A percentile compares a stretch with the other conserved stretches of the same genome.
phyloP scores from a whole-genome alignment of 1,139 yeast species.

The Yamadazyma taylorii region DNA sequence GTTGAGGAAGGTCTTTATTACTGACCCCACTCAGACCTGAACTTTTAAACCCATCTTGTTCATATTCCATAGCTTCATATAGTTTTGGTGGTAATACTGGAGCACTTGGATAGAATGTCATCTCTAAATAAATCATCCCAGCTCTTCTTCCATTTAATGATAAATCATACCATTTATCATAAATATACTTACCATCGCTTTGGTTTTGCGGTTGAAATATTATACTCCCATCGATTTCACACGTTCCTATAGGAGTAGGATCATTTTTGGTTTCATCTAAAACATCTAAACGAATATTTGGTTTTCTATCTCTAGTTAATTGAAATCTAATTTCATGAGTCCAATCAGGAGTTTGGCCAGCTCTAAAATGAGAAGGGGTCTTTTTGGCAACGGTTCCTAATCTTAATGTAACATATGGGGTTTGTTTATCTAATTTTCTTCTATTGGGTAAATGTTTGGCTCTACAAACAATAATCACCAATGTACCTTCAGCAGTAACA shows the following conservation, averaged over 20 bases:
- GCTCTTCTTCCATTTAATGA: constrained; percentile 72
- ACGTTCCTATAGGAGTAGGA: constrained; percentile 83
- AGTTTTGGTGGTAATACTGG: constrained; percentile 49
- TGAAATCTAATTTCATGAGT: constrained; percentile 74
- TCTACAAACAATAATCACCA: constrained; percentile 47
- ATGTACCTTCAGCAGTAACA: constrained; percentile 47
- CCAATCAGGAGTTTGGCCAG: constrained; percentile 92
- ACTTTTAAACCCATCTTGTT: constrained; percentile 4
- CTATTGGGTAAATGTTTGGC: constrained; percentile 81
- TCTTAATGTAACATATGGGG: constrained; percentile 80
- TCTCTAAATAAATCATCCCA: constrained; percentile 84
- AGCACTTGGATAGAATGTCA: constrained; percentile 81
- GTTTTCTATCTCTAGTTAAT: constrained; percentile 60
- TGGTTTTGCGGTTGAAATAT: constrained; percentile 54
- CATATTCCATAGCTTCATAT: constrained; percentile 14
- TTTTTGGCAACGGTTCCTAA: constrained; percentile 79
- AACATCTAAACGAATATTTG: constrained; percentile 66
- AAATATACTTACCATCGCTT: constrained; percentile 66
- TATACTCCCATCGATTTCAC: constrained; percentile 73
- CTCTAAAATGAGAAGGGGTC: constrained; percentile 72
- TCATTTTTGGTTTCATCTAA: constrained; percentile 86
- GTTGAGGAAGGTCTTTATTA: constrained; percentile 10
- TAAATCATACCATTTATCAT: constrained; percentile 81
- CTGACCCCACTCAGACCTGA: constrained; percentile 4
- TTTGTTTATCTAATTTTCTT: constrained; percentile 81